Base-by-base conservation (phyloP, 306 rosid species). In the Crataegus laevigata region DNA sequence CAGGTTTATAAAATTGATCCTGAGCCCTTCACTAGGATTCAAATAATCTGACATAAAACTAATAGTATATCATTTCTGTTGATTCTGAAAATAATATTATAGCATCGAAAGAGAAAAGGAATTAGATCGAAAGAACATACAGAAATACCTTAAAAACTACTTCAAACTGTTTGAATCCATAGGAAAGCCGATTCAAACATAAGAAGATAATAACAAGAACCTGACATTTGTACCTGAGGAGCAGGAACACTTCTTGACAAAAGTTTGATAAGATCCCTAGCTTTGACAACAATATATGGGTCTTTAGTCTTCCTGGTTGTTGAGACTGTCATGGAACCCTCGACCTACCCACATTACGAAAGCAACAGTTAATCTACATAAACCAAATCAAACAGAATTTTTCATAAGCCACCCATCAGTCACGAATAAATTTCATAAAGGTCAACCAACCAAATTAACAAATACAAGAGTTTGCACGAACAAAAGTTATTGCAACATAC, bases 181-280 rank as follows among this genome's bases (percentile, higher is more conserved):
- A 54, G 28, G 25, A 52, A 68, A 26, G 34, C 34, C 30, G 17
- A 30, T 12, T 19, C 38, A 29, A 5, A 50, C 11, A 69, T 24
- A 19, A 32, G 6, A 43, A 69, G 18, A 75, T 3, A 10, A 68
- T 24, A 14, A 22, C 13, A 17, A 30, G 45, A 25, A 15, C 11
- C 15, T 19, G 17, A 63, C 57, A 5, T 28, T 68, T 25, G 34
- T 61, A 94, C 97, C 96, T 94, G 96, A 77, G 94, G 83, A 74
- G 89, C 96, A 82, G 97, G 93, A 74, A 94, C 97, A 84, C 99
- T 94, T 69, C 99, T 86, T 1, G 99, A 87, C 26, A 94, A 87
- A 78, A 94, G 97, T 82, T 82, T 92, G 6, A 94, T 88, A 61
- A 92, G 97, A 87, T 94, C 96, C 77, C 96, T 87, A 50, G 99